Evolutionary conservation across 768 basidiomycete species (phyloP), one percentile per base, ranked within the genome.

Genomic region (Pleurotus djamor): DNA sequence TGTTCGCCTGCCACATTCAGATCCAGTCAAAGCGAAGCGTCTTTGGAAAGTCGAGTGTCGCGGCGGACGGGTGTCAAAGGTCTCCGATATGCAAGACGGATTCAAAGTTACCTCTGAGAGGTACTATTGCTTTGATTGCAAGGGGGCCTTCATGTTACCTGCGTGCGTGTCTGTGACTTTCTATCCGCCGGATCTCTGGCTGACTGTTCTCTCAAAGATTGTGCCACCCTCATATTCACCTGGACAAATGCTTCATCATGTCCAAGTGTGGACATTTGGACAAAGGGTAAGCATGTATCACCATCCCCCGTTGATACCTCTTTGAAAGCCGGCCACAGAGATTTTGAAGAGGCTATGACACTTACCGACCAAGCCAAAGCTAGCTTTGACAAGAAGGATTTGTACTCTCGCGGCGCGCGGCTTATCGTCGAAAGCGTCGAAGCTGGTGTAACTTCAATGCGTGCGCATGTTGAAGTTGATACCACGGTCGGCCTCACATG

Each of bases 381-480:
- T 17, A 60, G 64, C 14, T 87, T 86, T 65, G 67, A 78, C 60
- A 51, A 64, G 16, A 72, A 72, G 14, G 84, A 85, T 66, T 71
- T 87, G 16, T 77, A 83, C 60, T 65, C 62, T 57, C 79, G 87
- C 43, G 85, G 86, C 3, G 74, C 73, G 32, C 77, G 78, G 52
- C 72, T 88, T 16, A 80, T 88, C 61, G 68, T 75, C 41, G 80
- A 85, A 66, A 86, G 84, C 64, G 73, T 87, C 51, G 77, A 82
- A 64, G 76, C 77, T 56, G 85, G 86, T n/a, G 85, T 86, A 44
- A 88, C 86, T 33, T 72, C 76, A 12, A 87, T 86, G 79, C 81
- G 84, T 14, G 85, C 86, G n/a, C 86, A 84, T 67, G 84, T 88
- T 51, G 86, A 88, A 70, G 79, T 86, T 9, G 87, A 88, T 66